A percentile compares a stretch with the other conserved stretches of the same genome.
Evolutionary conservation across 306 rosid genomes (phyloP).

Genomic region (Luffa aegyptiaca): DNA sequence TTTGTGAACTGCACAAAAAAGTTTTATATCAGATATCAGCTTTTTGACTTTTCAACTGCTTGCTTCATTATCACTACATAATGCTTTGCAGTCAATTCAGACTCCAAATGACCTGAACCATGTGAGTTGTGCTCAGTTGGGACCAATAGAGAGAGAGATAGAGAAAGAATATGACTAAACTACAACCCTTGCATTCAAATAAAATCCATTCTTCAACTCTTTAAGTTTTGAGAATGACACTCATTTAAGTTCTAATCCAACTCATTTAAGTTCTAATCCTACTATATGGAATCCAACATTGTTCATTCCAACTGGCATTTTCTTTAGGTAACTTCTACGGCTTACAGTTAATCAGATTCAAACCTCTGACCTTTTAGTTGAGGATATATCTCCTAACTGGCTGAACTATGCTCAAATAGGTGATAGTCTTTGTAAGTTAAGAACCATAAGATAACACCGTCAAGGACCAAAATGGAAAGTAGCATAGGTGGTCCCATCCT

Average conservation of each 20-base stretch:
- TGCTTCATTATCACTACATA: not conserved
- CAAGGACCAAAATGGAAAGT: not conserved
- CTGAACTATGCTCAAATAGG: not conserved
- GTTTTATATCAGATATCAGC: not conserved
- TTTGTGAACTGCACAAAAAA: not conserved
- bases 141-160: not conserved
- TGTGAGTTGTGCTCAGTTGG: conserved; percentile 3
- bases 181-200: not conserved
- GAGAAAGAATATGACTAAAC: not conserved
- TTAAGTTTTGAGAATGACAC: not conserved
- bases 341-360: not conserved
- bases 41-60: conserved; percentile 1
- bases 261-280: not conserved
- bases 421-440: not conserved
- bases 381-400: not conserved
- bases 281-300: not conserved
- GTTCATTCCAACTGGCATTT: not conserved
- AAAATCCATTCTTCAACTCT: not conserved
- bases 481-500: not conserved
- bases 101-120: not conserved
- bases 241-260: not conserved
- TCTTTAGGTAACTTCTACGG: no score
- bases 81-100: conserved; percentile 2
- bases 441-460: not conserved
- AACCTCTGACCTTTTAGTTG: not conserved